phyloP scores from a whole-genome alignment of 345 rosid genomes.

The Boechera retrofracta region DNA sequence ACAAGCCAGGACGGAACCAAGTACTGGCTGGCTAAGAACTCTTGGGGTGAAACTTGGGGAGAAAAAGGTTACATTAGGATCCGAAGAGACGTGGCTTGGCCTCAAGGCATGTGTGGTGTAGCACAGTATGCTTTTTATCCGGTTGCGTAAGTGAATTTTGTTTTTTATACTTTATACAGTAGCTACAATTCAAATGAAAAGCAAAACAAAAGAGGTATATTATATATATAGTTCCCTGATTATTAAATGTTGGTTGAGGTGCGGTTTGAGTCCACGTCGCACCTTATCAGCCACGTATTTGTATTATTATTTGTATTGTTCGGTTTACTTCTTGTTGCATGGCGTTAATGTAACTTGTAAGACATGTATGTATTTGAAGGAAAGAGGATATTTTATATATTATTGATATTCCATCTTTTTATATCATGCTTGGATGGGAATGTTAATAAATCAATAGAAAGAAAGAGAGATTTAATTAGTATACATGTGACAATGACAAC shows the following conservation, averaged over 20 bases:
- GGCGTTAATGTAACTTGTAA: conserved; percentile 27
- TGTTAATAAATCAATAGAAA: neutral
- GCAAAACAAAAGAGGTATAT: neutral
- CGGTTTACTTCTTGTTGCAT: conserved; percentile 3
- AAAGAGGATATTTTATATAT: neutral
- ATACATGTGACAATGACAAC: no score
- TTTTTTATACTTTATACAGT: neutral
- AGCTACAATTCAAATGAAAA: conserved; percentile 18
- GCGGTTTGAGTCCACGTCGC: conserved; percentile 32
- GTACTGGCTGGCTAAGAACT: conserved; percentile 71
- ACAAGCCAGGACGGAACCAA: conserved; percentile 46
- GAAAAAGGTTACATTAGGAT: conserved; percentile 64
- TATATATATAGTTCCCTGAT: neutral
- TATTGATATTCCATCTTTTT: neutral
- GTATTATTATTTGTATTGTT: neutral
- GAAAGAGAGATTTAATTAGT: neutral
- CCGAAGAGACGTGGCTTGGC: conserved; percentile 47
- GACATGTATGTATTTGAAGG: conserved; percentile 7
- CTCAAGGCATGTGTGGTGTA: conserved; percentile 64
- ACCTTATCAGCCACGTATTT: neutral
- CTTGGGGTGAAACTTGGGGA: conserved; percentile 68
- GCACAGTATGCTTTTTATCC: conserved; percentile 60
- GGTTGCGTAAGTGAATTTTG: conserved; percentile 36
- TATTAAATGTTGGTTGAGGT: conserved; percentile 19
- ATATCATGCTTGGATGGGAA: neutral